Conservation (phyloP, 2,329 filamentous ascomycete genomes). For the Fusarium luffae region DNA sequence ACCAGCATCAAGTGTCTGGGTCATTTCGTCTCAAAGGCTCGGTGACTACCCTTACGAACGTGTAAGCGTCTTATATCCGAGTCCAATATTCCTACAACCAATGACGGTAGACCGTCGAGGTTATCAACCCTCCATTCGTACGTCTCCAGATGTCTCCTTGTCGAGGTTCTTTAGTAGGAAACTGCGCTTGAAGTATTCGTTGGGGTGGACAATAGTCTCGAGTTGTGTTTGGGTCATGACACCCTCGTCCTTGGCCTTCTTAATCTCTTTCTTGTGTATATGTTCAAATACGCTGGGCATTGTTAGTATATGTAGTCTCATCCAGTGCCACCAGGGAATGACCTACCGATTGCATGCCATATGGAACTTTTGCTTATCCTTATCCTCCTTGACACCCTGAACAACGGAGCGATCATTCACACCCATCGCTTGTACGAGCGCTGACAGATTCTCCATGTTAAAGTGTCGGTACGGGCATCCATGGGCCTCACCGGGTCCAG, state of each 20-base stretch:
- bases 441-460: constrained; percentile 83
- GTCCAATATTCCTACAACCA: constrained; percentile 32
- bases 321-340: not conserved
- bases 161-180: constrained; percentile 86
- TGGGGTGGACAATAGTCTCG: constrained; percentile 96
- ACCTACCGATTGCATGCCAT: constrained; percentile 90
- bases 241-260: constrained; percentile 78
- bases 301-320: not conserved
- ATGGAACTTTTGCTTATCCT: constrained; percentile 88
- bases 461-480: constrained; percentile 98
- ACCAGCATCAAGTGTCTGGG: not conserved
- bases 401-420: constrained; percentile 82
- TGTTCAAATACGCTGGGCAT: constrained; percentile 83
- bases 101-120: not conserved
- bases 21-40: not conserved
- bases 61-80: constrained; percentile 22
- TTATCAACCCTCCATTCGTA: constrained; percentile 66
- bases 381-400: constrained; percentile 86
- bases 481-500: constrained; percentile 87
- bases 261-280: constrained; percentile 81
- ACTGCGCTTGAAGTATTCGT: constrained; percentile 97
- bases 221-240: constrained; percentile 79
- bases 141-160: constrained; percentile 58
- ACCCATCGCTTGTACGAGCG: constrained; percentile 80
- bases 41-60: not conserved